Base-by-base conservation (phyloP, 2,329 filamentous ascomycete genomes). In the Xylariaceae sp. region DNA sequence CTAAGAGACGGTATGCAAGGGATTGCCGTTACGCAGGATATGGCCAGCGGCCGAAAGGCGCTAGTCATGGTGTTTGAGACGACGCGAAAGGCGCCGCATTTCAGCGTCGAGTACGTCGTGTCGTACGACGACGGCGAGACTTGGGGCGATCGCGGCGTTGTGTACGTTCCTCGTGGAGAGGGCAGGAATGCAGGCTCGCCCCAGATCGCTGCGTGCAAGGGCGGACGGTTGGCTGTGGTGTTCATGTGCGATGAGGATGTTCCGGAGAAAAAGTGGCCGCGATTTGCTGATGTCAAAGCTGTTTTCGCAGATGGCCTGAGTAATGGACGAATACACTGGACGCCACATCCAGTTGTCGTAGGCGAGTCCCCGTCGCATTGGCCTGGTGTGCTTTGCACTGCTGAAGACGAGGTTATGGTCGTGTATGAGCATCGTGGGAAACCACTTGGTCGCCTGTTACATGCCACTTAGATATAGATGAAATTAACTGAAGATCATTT, bases 161-260 rank as follows among this genome's bases (percentile, higher is more conserved):
- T 74, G 6, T 75, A 70, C 50, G 60, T 65, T 14, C 69, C 71
- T 6, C 63, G 60, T 2, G 58, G 54, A 5, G 56, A 48, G n/a
- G 66, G 66, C 5, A 66, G 67, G 45, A 71, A 74, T 49, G 72
- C 72, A 0, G 73, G 73, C 5, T 66, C 71, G 22, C 72, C 73
- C n/a, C 73, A 75, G 61, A 68, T 75, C 48, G 66, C 70, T 15
- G 66, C 65, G 11, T 70, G 71, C 48, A 67, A 58, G 0, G 67
- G 71, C 45, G 68, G 67, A 1, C 68, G 64, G 14, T 39, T 75
- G 50, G 72, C 67, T 1, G 68, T 70, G 1, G 67, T 74, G 6
- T 75, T 75, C 56, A 75, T 75, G 73, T 73, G 71, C 1, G 73
- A 75, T 49, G 72, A 75, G 57, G 71, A 74, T 44, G 57, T 66